Evolutionary conservation across 495 filamentous ascomycete genomes (phyloP), one percentile per base, ranked within the genome.

Genomic region (Aspergillus heteromorphus): DNA sequence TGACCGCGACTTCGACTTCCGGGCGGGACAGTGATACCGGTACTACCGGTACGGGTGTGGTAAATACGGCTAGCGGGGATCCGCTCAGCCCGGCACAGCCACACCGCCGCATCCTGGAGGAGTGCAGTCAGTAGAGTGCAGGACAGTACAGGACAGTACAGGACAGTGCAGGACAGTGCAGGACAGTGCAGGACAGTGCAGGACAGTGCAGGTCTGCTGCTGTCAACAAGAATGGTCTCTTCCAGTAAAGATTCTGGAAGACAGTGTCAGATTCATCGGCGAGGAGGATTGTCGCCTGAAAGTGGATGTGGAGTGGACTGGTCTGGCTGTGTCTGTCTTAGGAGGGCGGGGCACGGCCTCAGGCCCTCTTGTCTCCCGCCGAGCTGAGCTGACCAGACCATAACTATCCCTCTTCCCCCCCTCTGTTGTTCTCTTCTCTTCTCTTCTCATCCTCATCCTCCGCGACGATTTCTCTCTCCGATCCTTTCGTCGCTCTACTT

Each of bases 401-500:
- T 38, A 38, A 13, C n/a, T 14, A 13, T n/a, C 34, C n/a, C n/a
- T n/a, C 34, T n/a, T 36, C 31, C 31, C 13, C 31, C 34, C 34
- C 13, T 38, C 5, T n/a, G 11, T n/a, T 13, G 34, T 38, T 38
- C 3, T 10, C 5, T 9, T n/a, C 13, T 42, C 34, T 51, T 54
- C 40, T 51, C 48, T 54, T 52, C 53, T 20, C 21, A 30, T 45
- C n/a, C n/a, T n/a, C 16, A 36, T 51, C 58, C 57, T 62, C 49
- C 60, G 10, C 45, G 36, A 27, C 13, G 17, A 42, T 47, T 49
- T 51, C 19, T 1, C 36, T 25, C n/a, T n/a, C n/a, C n/a, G n/a
- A n/a, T 27, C 49, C 21, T 53, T 48, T 27, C 30, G n/a, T 56
- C 50, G 49, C 48, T 45, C 47, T 41, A 27, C 51, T 36, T 19